phyloP scores from a whole-genome alignment of 306 rosid species.

The Cucumis melo region DNA sequence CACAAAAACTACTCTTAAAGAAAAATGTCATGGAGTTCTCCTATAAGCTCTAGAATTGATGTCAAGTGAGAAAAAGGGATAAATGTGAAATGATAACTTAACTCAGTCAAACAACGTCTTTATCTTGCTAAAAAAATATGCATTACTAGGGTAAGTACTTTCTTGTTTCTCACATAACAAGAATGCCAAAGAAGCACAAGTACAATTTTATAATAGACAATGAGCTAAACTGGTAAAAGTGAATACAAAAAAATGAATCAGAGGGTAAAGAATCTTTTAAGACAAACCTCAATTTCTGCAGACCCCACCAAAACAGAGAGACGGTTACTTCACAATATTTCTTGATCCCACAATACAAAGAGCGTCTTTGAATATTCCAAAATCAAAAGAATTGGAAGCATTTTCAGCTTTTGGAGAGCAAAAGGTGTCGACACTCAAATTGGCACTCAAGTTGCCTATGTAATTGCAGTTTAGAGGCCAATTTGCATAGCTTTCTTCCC shows the following conservation, averaged over 20 bases:
- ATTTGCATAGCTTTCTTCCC: too few species aligned
- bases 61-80: too few species aligned
- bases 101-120: background rate
- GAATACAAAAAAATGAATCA: background rate
- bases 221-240: background rate
- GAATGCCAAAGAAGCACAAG: background rate
- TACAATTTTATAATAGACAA: background rate
- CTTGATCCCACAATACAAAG: too few species aligned
- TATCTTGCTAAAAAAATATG: background rate
- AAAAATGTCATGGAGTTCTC: too few species aligned
- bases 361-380: too few species aligned
- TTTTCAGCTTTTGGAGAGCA: too few species aligned
- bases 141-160: background rate
- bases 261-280: background rate
- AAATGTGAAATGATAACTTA: background rate
- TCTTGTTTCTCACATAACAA: background rate
- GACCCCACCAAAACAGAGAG: slow-evolving; percentile 4
- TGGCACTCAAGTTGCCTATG: too few species aligned
- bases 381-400: too few species aligned
- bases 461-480: too few species aligned
- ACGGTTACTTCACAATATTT: background rate
- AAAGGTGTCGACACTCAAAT: too few species aligned
- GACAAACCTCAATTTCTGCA: slow-evolving; percentile 6
- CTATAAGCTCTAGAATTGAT: too few species aligned
- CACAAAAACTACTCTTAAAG: too few species aligned